Base-by-base conservation (phyloP, 2,329 filamentous ascomycete species). In the Colletotrichum tabaci region DNA sequence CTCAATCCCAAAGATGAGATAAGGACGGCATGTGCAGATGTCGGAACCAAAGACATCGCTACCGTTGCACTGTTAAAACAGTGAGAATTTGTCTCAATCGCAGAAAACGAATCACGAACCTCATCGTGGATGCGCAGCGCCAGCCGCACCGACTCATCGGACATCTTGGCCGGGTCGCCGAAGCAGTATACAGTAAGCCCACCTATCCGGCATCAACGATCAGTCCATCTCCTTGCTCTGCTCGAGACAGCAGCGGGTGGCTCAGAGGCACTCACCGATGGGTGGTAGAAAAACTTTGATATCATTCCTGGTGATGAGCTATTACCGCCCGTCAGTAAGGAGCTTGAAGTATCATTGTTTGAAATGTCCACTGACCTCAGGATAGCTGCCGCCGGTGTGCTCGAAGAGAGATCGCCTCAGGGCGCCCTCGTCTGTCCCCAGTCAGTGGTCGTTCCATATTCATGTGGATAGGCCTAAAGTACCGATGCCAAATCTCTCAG, bases 21-120 rank as follows among this genome's bases (percentile, higher is more conserved):
- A 98, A 18, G 96, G 96, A 67, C 94, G 90, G 82, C 96, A 98
- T 13, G 96, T 98, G 84, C 96, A 98, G 78, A 98, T 99, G 80
- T 99, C 96, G 23, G 95, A 98, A 72, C 96, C 95, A 81, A 98
- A 99, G 53, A 98, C 96, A 83, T 99, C 96, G 80, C 94, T 97
- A 68, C 96, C 96, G 79, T 98, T 98, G 84, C 96, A 98, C 86
- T 89, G 70, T 21, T 68, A 10, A 10, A 8, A 42, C 18, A 35
- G 38, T 71, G 50, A 74, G 40, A 26, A 44, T 16, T 46, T 18
- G 21, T 16, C 49, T 23, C 10, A 21, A 3, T 18, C 9, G 15
- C 44, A 15, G n/a, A 7, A 21, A 26, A 38, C 46, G 38, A 15
- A 47, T 40, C 66, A 72, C 81, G 75, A 79, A 88, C 88, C 84